Base-by-base conservation (phyloP, 495 filamentous ascomycete genomes). In the Penicillium samsonianum region DNA sequence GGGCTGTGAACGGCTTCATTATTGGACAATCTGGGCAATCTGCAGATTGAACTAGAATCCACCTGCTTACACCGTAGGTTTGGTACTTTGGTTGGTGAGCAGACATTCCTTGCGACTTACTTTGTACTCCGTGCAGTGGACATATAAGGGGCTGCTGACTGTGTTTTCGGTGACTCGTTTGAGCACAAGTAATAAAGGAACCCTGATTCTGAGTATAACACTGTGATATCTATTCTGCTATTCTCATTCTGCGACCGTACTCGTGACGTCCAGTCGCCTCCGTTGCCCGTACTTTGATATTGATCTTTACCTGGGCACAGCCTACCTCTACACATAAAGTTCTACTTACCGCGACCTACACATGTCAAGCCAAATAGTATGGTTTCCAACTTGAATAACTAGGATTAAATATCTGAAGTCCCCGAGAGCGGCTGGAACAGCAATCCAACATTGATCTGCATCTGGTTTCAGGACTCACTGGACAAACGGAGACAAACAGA, bases 111-210 rank as follows among this genome's bases (percentile, higher is more conserved):
- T 38, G n/a, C 35, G 17, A 38, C 35, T 38, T n/a, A 8, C 35
- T 0, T 38, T 38, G 6, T 38, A 38, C 35, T 17, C n/a, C 6
- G 28, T 35, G n/a, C 22, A 31, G 8, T 38, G 7, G 16, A 17
- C 19, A 16, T 23, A n/a, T 5, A 37, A 26, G 30, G 23, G 41
- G 28, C 48, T 50, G 28, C 48, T 50, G 49, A 51, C 53, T 47
- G 23, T 47, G n/a, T 19, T 41, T 20, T 9, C 53, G 5, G 31
- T 55, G 43, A 25, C 53, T 55, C 28, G n/a, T 42, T 41, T 42
- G 1, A 22, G 19, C 11, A 8, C 17, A 9, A 43, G 19, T 8
- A 43, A 43, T 14, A 7, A 43, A 17, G 35, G 12, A 38, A 38
- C 1, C 2, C 35, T 38, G n/a, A 9, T 14, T 10, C 30, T 38